A percentile compares a stretch with the other conserved stretches of the same genome.
phyloP scores from a whole-genome alignment of 2,329 filamentous ascomycete species.

The Colletotrichum sojae region DNA sequence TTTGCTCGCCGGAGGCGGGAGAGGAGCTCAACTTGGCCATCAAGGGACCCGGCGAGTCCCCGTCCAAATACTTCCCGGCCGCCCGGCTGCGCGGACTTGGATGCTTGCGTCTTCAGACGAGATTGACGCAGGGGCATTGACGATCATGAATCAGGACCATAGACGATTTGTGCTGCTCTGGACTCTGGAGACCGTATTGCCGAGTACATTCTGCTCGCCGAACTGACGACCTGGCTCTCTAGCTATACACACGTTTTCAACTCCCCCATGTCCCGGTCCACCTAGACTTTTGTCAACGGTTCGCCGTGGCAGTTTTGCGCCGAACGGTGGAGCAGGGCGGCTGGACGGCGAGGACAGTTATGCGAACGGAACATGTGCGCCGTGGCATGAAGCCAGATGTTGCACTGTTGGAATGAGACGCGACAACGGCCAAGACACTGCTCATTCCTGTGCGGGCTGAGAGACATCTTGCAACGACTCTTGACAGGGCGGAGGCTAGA shows the following conservation, averaged over 20 bases:
- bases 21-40: slow-evolving; percentile 21
- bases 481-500: slow-evolving; percentile 22
- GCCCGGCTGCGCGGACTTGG: slow-evolving; percentile 4
- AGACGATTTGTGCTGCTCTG: not conserved
- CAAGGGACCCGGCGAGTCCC: slow-evolving; percentile 26
- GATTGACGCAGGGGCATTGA: slow-evolving; percentile 35
- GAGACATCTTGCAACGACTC: slow-evolving; percentile 11
- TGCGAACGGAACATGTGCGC: slow-evolving; percentile 12
- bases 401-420: slow-evolving; percentile 18
- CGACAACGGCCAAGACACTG: slow-evolving; percentile 27
- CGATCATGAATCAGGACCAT: slow-evolving; percentile 30
- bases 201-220: not conserved
- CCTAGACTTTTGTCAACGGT: slow-evolving; percentile 16
- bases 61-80: slow-evolving; percentile 14
- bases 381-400: slow-evolving; percentile 8
- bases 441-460: slow-evolving; percentile 3
- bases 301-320: not conserved
- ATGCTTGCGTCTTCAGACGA: slow-evolving; percentile 35
- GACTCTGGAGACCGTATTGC: slow-evolving; percentile 8
- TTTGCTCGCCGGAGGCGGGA: slow-evolving; percentile 21
- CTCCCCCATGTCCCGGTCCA: slow-evolving; percentile 17
- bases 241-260: slow-evolving; percentile 16
- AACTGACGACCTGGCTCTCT: not conserved
- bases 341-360: slow-evolving; percentile 2
- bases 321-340: slow-evolving; percentile 18